phyloP scores from a whole-genome alignment of 202 grass and related monocot genomes.

The Bolboschoenoplectus hybrid region DNA sequence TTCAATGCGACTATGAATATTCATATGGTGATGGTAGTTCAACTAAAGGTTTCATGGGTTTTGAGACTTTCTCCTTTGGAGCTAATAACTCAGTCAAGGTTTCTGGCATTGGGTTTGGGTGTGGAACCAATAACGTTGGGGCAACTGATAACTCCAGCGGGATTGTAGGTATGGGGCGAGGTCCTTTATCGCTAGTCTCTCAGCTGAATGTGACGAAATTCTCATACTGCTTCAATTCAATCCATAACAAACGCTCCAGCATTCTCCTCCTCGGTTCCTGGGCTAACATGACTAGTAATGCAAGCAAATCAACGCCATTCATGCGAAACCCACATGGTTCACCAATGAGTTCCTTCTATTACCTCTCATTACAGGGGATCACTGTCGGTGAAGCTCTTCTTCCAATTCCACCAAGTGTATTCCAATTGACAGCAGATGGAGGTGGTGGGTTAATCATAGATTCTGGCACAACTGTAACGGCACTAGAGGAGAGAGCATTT shows the following conservation, averaged over 20 bases:
- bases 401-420: conserved; percentile 57
- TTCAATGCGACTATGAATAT: conserved; percentile 36
- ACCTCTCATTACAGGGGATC: conserved; percentile 70
- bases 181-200: conserved; percentile 44
- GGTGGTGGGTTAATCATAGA: conserved; percentile 67
- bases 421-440: conserved; percentile 50
- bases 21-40: conserved; percentile 41
- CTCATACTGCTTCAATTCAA: conserved; percentile 52
- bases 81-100: conserved; percentile 6
- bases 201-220: conserved; percentile 50
- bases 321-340: conserved; percentile 33
- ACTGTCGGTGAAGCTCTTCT: conserved; percentile 47
- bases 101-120: conserved; percentile 44
- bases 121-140: conserved; percentile 37
- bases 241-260: neutral
- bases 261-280: conserved; percentile 43
- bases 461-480: conserved; percentile 65
- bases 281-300: conserved; percentile 27
- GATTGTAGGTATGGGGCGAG: conserved; percentile 50
- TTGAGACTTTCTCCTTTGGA: conserved; percentile 35
- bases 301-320: conserved; percentile 53
- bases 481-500: conserved; percentile 60
- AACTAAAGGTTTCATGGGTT: conserved; percentile 41
- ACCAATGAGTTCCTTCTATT: conserved; percentile 61
- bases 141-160: conserved; percentile 37